phyloP scores from a whole-genome alignment of 2,329 filamentous ascomycete species.

The Aureobasidium vineae region DNA sequence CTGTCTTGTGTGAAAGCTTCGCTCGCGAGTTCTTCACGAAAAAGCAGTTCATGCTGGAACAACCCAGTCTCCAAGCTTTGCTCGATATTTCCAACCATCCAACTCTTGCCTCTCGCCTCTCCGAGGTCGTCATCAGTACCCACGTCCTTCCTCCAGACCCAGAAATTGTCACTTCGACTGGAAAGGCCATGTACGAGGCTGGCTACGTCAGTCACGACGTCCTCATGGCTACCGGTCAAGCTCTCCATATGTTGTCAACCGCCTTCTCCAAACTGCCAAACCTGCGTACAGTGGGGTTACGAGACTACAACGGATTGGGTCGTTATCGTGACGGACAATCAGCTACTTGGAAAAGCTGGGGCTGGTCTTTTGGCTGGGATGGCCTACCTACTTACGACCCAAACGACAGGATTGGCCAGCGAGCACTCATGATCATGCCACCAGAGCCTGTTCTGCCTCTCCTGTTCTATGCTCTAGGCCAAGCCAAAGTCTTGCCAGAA shows the following conservation, averaged over 20 bases:
- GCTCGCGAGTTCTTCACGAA: conserved; percentile 63
- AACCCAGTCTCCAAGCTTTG: conserved; percentile 56
- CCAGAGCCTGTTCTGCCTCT: conserved; percentile 30
- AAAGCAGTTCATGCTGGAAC: conserved; percentile 63
- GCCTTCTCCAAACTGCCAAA: conserved; percentile 57
- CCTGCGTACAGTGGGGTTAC: conserved; percentile 57
- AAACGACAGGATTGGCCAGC: not conserved
- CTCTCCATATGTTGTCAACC: conserved; percentile 55
- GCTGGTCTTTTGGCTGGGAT: conserved; percentile 33
- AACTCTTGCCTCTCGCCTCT: conserved; percentile 44
- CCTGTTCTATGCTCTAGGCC: conserved; percentile 31
- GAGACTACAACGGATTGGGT: conserved; percentile 55
- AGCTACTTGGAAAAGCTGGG: conserved; percentile 57
- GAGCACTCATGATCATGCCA: not conserved
- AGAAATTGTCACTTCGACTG: not conserved
- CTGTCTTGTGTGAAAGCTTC: conserved; percentile 56
- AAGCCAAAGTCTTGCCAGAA: conserved; percentile 27
- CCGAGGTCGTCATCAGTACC: conserved; percentile 52
- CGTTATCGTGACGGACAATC: conserved; percentile 51
- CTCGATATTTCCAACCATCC: conserved; percentile 44
- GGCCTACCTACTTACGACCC: not conserved
- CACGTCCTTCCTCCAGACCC: conserved; percentile 32
- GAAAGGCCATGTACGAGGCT: conserved; percentile 29
- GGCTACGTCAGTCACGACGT: conserved; percentile 28
- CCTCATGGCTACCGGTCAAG: conserved; percentile 47